phyloP scores from a whole-genome alignment of 371 early-diverging fungal species.

The Blakeslea trispora region DNA sequence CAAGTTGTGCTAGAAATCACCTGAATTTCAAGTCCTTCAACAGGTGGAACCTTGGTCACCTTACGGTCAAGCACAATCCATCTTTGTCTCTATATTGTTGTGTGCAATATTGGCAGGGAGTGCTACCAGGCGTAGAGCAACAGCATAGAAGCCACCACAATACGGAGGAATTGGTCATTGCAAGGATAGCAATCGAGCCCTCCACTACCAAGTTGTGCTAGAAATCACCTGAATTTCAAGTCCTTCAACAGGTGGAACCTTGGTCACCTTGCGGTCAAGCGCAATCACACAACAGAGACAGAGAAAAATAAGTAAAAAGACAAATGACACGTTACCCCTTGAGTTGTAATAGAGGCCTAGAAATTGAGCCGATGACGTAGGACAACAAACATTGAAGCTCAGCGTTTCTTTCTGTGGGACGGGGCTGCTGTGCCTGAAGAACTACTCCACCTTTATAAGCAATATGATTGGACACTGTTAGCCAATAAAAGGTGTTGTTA shows the following conservation, averaged over 20 bases:
- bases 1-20: slow-evolving; percentile 17
- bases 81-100: slow-evolving; percentile 1
- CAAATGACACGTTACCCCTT: too few species aligned
- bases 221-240: slow-evolving; percentile 15
- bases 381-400: too few species aligned
- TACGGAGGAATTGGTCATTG: slow-evolving; percentile 15
- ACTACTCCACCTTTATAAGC: too few species aligned
- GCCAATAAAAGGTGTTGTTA: too few species aligned
- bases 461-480: too few species aligned
- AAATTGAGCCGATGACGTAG: too few species aligned
- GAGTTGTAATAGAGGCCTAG: too few species aligned
- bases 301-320: not conserved
- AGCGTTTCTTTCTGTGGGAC: too few species aligned
- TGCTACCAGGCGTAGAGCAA: slow-evolving; percentile 16
- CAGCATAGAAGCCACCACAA: slow-evolving; percentile 13
- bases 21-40: slow-evolving; percentile 20
- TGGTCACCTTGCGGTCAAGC: slow-evolving; percentile 19
- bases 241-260: slow-evolving; percentile 17
- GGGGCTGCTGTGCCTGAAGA: too few species aligned
- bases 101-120: slow-evolving; percentile 12
- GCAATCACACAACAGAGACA: slow-evolving; percentile 2
- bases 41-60: slow-evolving; percentile 16
- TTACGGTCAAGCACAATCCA: slow-evolving; percentile 17
- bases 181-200: slow-evolving; percentile 18
- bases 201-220: slow-evolving; percentile 17